Percentiles rank a stretch among this genome's conserved stretches.
These are phyloP conservation scores for Stereum hirsutum DNA, from an alignment of 1,284 basidiomycete species.

Conservation along the genomic window DNA sequence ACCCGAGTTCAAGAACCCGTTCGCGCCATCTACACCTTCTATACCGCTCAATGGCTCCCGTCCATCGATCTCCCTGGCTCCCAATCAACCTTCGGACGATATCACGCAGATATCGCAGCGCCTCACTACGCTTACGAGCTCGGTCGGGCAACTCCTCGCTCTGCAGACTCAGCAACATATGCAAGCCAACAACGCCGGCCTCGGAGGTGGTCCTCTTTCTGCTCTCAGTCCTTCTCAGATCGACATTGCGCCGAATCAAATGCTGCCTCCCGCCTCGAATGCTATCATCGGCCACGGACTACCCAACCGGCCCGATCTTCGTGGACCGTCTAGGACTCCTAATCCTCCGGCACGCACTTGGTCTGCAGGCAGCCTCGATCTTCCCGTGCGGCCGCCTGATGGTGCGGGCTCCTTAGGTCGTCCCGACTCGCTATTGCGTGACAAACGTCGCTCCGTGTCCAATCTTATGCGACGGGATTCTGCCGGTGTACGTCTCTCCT, in stretches of 20 bases:
- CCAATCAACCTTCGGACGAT: constrained; percentile 45
- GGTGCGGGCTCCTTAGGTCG: constrained; percentile 19
- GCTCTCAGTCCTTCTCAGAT: constrained; percentile 7
- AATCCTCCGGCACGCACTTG: constrained; percentile 71
- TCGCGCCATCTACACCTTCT: constrained; percentile 31
- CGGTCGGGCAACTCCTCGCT: constrained; percentile 78
- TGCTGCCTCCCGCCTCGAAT: constrained; percentile 8
- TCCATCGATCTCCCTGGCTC: constrained; percentile 35
- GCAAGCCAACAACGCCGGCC: constrained; percentile 30
- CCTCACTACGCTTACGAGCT: constrained; percentile 73
- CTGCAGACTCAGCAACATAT: constrained; percentile 62
- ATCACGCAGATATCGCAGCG: constrained; percentile 73
- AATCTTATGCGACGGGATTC: constrained; percentile 67
- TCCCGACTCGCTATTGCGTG: constrained; percentile 28
- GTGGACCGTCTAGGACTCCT: constrained; percentile 44
- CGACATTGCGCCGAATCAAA: constrained; percentile 14
- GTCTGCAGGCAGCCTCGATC: constrained; percentile 70
- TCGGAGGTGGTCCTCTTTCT: constrained; percentile 23
- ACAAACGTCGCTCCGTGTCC: constrained; percentile 72
- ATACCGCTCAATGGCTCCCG: constrained; percentile 33
- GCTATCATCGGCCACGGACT: constrained; percentile 28
- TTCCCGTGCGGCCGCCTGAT: constrained; percentile 49
- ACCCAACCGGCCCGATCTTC: constrained; percentile 50
- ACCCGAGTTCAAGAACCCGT: constrained; percentile 74
- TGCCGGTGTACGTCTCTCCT: constrained; percentile 55